Conservation (phyloP, 1,284 basidiomycete species). For the Tilletia indica region DNA sequence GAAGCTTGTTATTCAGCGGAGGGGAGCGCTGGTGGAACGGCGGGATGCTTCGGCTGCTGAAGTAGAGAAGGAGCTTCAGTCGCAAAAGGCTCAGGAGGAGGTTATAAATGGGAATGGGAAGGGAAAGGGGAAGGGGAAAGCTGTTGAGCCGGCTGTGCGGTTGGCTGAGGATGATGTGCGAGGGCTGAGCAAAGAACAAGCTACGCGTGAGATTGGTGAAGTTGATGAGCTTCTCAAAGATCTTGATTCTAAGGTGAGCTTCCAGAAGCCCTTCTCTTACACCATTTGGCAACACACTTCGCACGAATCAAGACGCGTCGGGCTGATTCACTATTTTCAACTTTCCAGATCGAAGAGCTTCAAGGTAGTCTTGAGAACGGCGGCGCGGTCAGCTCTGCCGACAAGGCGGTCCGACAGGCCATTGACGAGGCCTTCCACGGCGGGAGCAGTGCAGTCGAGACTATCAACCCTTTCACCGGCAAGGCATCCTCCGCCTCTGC, state of each 20-base stretch:
- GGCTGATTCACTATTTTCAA: neutral
- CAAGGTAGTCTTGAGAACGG: neutral
- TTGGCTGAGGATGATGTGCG: slow-evolving; percentile 16
- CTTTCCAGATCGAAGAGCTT: slow-evolving; percentile 16
- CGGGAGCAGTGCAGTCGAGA: neutral
- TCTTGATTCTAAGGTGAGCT: slow-evolving; percentile 5
- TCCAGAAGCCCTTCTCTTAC: neutral
- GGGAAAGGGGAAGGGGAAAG: slow-evolving; percentile 9
- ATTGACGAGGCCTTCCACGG: slow-evolving; percentile 18
- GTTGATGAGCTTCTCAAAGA: slow-evolving; percentile 7
- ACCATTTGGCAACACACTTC: neutral
- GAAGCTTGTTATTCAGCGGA: neutral
- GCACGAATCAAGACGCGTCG: neutral
- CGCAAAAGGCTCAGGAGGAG: neutral
- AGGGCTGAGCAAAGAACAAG: slow-evolving; percentile 11
- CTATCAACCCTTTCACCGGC: neutral
- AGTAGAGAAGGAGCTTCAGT: neutral
- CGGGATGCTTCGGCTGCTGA: neutral
- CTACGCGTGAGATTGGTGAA: neutral
- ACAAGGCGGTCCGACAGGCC: slow-evolving; percentile 1
- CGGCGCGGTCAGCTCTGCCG: neutral
- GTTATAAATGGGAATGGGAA: neutral
- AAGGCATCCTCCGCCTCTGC: neutral
- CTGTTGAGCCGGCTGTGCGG: neutral
- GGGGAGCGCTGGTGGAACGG: neutral